Evolutionary conservation across 2,329 filamentous ascomycete genomes (phyloP).

Genomic region (Mycosphaerella sp.): DNA sequence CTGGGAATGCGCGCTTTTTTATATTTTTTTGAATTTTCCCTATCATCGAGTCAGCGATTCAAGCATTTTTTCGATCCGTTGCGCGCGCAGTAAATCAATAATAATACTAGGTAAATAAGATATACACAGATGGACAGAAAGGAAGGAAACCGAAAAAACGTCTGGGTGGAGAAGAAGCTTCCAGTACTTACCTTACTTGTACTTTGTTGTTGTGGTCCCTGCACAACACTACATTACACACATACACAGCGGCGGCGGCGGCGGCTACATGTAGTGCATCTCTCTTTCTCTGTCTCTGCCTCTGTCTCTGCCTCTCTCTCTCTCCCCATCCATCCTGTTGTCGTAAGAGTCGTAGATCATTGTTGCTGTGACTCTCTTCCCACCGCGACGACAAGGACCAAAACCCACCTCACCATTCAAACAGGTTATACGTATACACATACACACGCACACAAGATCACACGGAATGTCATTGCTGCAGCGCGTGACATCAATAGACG

Average conservation of each 20-base stretch:
- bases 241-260: neutral
- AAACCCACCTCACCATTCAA: neutral
- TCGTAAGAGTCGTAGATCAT: too few relatives aligned
- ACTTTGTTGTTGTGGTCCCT: neutral
- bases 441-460: neutral
- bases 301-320: neutral
- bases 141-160: neutral
- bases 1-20: neutral
- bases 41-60: neutral
- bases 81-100: too few relatives aligned
- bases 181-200: neutral
- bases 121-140: too few relatives aligned
- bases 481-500: constrained; percentile 47
- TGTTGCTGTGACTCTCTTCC: too few relatives aligned
- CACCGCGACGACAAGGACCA: too few relatives aligned
- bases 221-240: neutral
- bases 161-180: constrained; percentile 4
- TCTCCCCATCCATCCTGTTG: neutral
- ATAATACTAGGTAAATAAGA: too few relatives aligned
- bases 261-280: neutral
- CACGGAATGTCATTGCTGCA: constrained; percentile 46
- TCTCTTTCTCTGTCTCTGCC: neutral
- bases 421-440: neutral
- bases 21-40: too few relatives aligned
- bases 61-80: too few relatives aligned